phyloP scores from a whole-genome alignment of 169 alveolate genomes.

The Cryptosporidium viatorum region DNA sequence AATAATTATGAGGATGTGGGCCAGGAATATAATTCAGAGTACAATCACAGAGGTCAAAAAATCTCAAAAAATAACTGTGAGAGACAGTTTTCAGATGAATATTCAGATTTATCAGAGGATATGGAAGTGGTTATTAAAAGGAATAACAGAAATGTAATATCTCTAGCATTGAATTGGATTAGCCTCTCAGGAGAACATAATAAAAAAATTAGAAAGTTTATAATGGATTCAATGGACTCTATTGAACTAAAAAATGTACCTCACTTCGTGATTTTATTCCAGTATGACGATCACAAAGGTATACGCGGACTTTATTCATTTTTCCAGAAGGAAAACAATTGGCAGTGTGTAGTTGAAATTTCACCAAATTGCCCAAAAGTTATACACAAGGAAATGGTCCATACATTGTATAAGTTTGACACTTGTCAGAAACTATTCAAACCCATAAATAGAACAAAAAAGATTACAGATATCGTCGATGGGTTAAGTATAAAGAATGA shows the following conservation, averaged over 20 bases:
- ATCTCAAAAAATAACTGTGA: background rate
- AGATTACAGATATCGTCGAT: slow-evolving; percentile 64
- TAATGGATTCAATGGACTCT: slow-evolving; percentile 61
- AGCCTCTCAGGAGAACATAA: slow-evolving; percentile 73
- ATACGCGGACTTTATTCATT: slow-evolving; percentile 54
- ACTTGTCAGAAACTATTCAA: slow-evolving; percentile 64
- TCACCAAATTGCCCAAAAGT: slow-evolving; percentile 46
- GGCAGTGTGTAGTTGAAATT: slow-evolving; percentile 69
- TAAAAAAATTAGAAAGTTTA: slow-evolving; percentile 35
- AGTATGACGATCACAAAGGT: slow-evolving; percentile 71
- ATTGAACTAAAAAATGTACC: slow-evolving; percentile 29
- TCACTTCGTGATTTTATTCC: slow-evolving; percentile 58
- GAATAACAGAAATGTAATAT: slow-evolving; percentile 42
- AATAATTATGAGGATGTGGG: background rate
- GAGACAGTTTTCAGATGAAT: slow-evolving; percentile 8
- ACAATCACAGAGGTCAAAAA: background rate
- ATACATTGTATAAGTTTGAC: slow-evolving; percentile 60
- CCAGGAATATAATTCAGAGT: background rate
- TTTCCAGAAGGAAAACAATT: slow-evolving; percentile 19
- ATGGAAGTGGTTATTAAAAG: slow-evolving; percentile 38
- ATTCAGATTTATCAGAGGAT: slow-evolving; percentile 29
- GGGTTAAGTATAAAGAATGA: slow-evolving; percentile 58
- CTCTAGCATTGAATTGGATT: slow-evolving; percentile 66
- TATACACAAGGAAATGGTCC: slow-evolving; percentile 47
- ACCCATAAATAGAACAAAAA: slow-evolving; percentile 21